A percentile compares a stretch with the other conserved stretches of the same genome.
Evolutionary conservation across 108 stramenopile species (phyloP).

Genomic region (Licmophora abbreviata): DNA sequence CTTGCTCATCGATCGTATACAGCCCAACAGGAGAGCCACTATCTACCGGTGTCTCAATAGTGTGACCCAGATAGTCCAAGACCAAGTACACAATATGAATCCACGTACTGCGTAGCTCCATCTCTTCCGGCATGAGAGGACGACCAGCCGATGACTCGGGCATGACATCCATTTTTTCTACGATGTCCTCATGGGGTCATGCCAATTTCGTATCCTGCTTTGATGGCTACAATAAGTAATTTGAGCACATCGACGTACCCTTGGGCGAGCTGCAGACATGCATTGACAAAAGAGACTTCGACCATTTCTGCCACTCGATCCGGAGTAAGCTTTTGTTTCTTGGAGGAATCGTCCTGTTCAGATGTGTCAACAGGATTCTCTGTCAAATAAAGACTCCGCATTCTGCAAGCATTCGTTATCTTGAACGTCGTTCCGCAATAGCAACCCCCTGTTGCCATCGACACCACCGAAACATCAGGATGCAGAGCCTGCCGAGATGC

Average conservation of each 20-base stretch:
- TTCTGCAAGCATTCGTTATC: not conserved
- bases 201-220: conserved; percentile 59
- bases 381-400: no score
- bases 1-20: not conserved
- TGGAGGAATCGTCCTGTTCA: not conserved
- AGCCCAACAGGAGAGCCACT: not conserved
- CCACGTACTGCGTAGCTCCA: conserved; percentile 53
- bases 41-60: not conserved
- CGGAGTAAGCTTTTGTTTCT: not conserved
- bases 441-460: not conserved
- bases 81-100: conserved; percentile 57
- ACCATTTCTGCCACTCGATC: conserved; percentile 54
- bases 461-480: no score
- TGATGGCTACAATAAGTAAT: conserved; percentile 70
- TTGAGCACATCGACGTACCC: conserved; percentile 80
- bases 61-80: conserved; percentile 16
- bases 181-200: conserved; percentile 26
- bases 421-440: not conserved
- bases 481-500: no score
- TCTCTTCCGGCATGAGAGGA: conserved; percentile 62
- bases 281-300: conserved; percentile 75
- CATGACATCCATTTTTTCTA: conserved; percentile 24
- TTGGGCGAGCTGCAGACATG: conserved; percentile 60
- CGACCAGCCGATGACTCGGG: conserved; percentile 53
- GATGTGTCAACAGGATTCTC: not conserved